Evolutionary conservation across 2,329 filamentous ascomycete genomes (phyloP).

Genomic region (Sphaerulina populicola): DNA sequence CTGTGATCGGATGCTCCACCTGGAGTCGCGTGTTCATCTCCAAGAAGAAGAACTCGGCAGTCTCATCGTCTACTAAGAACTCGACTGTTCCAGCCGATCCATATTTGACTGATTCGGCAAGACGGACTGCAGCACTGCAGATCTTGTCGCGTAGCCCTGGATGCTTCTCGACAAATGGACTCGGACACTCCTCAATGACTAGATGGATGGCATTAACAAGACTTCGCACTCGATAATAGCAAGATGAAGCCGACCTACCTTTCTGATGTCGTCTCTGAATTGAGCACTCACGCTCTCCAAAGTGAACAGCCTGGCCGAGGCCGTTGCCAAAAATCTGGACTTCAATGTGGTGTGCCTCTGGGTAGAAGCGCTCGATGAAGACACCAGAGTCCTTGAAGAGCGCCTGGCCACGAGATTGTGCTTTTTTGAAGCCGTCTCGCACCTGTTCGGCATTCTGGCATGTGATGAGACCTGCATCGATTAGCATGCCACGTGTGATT

Average conservation of each 20-base stretch:
- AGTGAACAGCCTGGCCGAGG: conserved; percentile 67
- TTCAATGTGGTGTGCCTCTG: conserved; percentile 73
- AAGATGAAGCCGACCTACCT: conserved; percentile 9
- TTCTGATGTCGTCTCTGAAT: conserved; percentile 84
- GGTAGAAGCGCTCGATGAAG: conserved; percentile 76
- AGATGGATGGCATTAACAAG: too few relatives aligned
- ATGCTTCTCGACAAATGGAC: conserved; percentile 52
- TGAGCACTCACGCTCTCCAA: conserved; percentile 82
- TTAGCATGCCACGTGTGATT: background rate
- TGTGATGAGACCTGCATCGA: conserved; percentile 73
- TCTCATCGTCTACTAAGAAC: conserved; percentile 78
- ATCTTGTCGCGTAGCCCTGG: conserved; percentile 54
- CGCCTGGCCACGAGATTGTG: conserved; percentile 64
- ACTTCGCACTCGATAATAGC: too few relatives aligned
- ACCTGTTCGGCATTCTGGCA: conserved; percentile 63
- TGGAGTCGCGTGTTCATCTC: conserved; percentile 52
- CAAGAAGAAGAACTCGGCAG: conserved; percentile 64
- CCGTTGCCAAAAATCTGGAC: conserved; percentile 85
- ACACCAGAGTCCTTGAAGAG: conserved; percentile 76
- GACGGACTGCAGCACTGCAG: conserved; percentile 60
- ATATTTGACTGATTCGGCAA: conserved; percentile 53
- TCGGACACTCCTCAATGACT: conserved; percentile 80
- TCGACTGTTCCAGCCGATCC: conserved; percentile 85
- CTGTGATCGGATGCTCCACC: conserved; percentile 52
- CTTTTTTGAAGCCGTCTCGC: conserved; percentile 48